Base-by-base conservation (phyloP, 2,329 filamentous ascomycete genomes). In the Aspergillus cejpii region DNA sequence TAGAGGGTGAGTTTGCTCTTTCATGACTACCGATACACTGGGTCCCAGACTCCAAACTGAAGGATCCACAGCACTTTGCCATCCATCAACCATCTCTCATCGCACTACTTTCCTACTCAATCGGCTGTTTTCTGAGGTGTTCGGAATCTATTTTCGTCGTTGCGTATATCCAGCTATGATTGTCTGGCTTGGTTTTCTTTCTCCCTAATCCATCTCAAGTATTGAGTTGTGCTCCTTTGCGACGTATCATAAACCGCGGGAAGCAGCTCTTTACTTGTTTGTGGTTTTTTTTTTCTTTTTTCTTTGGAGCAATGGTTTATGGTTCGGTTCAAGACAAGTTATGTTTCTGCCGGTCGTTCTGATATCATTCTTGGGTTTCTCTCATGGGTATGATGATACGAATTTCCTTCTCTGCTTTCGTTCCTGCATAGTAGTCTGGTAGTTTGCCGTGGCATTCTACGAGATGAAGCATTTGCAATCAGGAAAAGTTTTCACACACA, bases 221-320 rank as follows among this genome's bases (percentile, higher is more conserved):
- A 40, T 50, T 23, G 24, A 51, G 42, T 40, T 39, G 44, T 44
- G 38, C 29, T 31, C 47, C 49, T 60, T 56, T 59, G 62, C 62
- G 62, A 65, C 58, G 62, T 44, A 51, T 49, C 50, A 64, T 65
- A 65, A 65, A 65, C 62, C 62, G 62, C 62, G 55, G 47, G 51
- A 45, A 15, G 20, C 7, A 11, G 21, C 19, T 21, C 26, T 42
- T 27, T 17, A 43, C 24, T 34, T 24, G 26, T 31, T 37, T 6
- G 7, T 36, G 37, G 24, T 14, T 40, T 29, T 39, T 41, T 28
- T 34, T 39, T 46, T 33, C 28, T 28, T 19, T 41, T 46, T 40
- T 43, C 27, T 44, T 14, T 27, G 40, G 17, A 20, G 31, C 10
- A 34, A 34, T 34, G 31, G 17, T 34, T 28, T 34, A 34, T 19